Evolutionary conservation across 176 grass and related monocot genomes (phyloP).

Genomic region (Lolium multiflorum): DNA sequence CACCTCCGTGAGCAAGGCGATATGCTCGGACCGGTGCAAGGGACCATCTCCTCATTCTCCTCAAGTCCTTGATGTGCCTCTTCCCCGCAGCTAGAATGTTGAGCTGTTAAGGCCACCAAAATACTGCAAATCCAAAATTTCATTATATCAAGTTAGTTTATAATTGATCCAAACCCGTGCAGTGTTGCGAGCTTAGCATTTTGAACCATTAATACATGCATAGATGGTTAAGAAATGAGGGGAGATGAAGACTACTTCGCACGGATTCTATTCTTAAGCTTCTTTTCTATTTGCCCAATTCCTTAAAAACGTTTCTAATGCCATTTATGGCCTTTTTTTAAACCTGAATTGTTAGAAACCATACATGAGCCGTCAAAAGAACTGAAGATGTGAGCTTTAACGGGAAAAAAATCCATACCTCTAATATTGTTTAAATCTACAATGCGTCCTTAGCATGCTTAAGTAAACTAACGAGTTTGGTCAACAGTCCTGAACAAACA

Average conservation of each 20-base stretch:
- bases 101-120: not conserved
- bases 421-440: slow-evolving; percentile 87
- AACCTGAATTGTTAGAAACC: slow-evolving; percentile 65
- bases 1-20: too few relatives aligned
- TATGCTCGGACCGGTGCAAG: too few relatives aligned
- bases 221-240: slow-evolving; percentile 26
- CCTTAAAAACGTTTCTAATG: slow-evolving; percentile 98
- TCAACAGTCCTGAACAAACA: slow-evolving; percentile 68
- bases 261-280: slow-evolving; percentile 78
- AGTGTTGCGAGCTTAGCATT: slow-evolving; percentile 38
- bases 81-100: too few relatives aligned
- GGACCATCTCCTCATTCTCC: too few relatives aligned
- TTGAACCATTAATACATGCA: slow-evolving; percentile 47
- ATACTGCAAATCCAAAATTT: slow-evolving; percentile 62
- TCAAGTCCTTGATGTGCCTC: too few relatives aligned
- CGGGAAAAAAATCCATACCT: slow-evolving; percentile 42
- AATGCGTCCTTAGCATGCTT: slow-evolving; percentile 78
- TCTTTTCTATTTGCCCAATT: slow-evolving; percentile 94
- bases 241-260: slow-evolving; percentile 71
- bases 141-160: slow-evolving; percentile 58
- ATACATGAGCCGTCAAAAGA: slow-evolving; percentile 33
- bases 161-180: slow-evolving; percentile 64
- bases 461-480: slow-evolving; percentile 79
- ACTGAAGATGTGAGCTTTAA: slow-evolving; percentile 3
- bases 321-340: slow-evolving; percentile 92